Conservation (phyloP, 306 rosid genomes). For the Cicer chorassanicum region DNA sequence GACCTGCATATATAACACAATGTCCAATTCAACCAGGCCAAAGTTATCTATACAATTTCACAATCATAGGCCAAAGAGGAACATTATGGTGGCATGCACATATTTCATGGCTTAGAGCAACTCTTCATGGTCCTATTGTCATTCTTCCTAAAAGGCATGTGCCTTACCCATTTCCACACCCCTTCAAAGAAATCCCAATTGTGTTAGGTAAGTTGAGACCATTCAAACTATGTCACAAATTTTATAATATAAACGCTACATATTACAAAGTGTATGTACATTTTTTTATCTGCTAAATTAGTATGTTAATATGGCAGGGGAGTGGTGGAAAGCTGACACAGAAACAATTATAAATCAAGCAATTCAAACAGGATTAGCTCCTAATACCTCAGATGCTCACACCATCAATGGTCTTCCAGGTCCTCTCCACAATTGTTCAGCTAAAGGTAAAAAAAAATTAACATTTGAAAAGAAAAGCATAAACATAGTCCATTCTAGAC, state of each 20-base stretch:
- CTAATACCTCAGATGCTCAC: slow-evolving; percentile 74
- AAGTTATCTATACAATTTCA: slow-evolving; percentile 65
- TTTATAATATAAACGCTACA: slow-evolving; percentile 1
- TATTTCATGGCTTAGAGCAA: slow-evolving; percentile 77
- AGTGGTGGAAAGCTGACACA: slow-evolving; percentile 85
- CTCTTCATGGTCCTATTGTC: slow-evolving; percentile 67
- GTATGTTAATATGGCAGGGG: slow-evolving; percentile 54
- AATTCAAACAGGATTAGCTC: slow-evolving; percentile 62
- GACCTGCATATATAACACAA: slow-evolving; percentile 77
- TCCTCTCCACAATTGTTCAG: slow-evolving; percentile 60
- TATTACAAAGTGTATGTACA: neutral
- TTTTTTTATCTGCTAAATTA: slow-evolving; percentile 18
- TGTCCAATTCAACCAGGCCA: slow-evolving; percentile 76
- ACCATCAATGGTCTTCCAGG: slow-evolving; percentile 83
- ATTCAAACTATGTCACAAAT: slow-evolving; percentile 6
- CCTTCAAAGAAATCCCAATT: slow-evolving; percentile 70
- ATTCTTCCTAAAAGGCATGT: slow-evolving; percentile 72
- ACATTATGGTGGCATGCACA: slow-evolving; percentile 83
- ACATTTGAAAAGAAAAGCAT: neutral
- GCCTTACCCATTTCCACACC: slow-evolving; percentile 71
- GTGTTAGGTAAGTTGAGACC: slow-evolving; percentile 53
- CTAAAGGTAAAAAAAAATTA: slow-evolving; percentile 52
- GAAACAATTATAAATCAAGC: slow-evolving; percentile 73
- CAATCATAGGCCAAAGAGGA: slow-evolving; percentile 68
- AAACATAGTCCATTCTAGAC: slow-evolving; percentile 1